Percentiles rank a stretch among this genome's conserved stretches.
phyloP scores from a whole-genome alignment of 1,284 basidiomycete species.

The Cryptococcus jaspeensis region DNA sequence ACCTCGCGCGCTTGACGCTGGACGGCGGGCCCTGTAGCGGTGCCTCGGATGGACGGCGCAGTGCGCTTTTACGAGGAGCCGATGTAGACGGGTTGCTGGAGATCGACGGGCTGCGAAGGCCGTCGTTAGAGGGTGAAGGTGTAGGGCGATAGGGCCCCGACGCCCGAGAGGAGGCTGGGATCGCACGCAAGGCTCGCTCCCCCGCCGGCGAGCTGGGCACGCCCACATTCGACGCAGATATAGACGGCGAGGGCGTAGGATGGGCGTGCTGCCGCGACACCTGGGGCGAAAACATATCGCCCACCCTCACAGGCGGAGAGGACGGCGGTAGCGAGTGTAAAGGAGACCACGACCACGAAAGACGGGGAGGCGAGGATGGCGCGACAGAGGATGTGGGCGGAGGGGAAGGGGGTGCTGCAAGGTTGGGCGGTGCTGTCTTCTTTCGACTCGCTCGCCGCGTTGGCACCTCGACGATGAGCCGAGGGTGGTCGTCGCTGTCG shows the following conservation, averaged over 20 bases:
- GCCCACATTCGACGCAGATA: neutral
- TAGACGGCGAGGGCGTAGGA: slow-evolving; percentile 21
- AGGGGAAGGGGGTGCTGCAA: slow-evolving; percentile 1
- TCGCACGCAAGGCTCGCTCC: neutral
- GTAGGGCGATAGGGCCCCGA: slow-evolving; percentile 9
- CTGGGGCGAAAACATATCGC: neutral
- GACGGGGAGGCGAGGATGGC: slow-evolving; percentile 7
- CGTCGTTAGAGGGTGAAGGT: slow-evolving; percentile 17
- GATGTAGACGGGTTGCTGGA: slow-evolving; percentile 9
- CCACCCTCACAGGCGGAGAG: slow-evolving; percentile 6
- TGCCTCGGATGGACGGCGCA: slow-evolving; percentile 15
- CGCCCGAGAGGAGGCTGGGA: neutral
- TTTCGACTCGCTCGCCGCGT: neutral
- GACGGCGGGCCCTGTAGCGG: neutral
- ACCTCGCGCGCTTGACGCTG: slow-evolving; percentile 21
- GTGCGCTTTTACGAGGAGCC: slow-evolving; percentile 12
- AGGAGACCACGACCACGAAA: neutral
- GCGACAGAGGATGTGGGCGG: slow-evolving; percentile 13
- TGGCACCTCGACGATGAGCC: neutral
- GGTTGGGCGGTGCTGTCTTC: neutral
- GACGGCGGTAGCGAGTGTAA: slow-evolving; percentile 14
- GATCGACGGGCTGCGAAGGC: slow-evolving; percentile 10
- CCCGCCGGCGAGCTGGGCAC: neutral
- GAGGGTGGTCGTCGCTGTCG: neutral
- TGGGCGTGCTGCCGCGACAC: neutral